A percentile compares a stretch with the other conserved stretches of the same genome.
Conservation (phyloP, 352 stramenopile species). For the Nothophytophthora sp. region DNA sequence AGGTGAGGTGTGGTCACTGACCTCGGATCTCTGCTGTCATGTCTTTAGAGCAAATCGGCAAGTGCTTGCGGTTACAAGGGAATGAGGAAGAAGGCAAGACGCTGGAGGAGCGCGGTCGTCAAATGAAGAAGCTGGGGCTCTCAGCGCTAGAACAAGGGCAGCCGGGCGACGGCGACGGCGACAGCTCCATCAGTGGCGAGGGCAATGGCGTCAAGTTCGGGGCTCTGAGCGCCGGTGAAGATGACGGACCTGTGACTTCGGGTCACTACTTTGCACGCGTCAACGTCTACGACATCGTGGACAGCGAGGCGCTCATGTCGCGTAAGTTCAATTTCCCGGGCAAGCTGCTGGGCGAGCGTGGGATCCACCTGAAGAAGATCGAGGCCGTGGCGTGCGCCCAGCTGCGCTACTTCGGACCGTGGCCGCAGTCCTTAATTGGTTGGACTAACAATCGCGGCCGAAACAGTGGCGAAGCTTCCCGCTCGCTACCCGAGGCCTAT, state of each 20-base stretch:
- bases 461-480: slow-evolving; percentile 8
- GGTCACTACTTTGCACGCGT: slow-evolving; percentile 30
- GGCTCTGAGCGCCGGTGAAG: slow-evolving; percentile 21
- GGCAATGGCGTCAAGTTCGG: slow-evolving; percentile 26
- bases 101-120: slow-evolving; percentile 53
- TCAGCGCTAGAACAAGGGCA: slow-evolving; percentile 39
- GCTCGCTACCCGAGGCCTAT: slow-evolving; percentile 32
- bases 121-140: slow-evolving; percentile 65
- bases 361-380: slow-evolving; percentile 67
- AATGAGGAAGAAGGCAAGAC: slow-evolving; percentile 60
- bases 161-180: slow-evolving; percentile 14
- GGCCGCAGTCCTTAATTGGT: slow-evolving; percentile 23
- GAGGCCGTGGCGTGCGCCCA: slow-evolving; percentile 56
- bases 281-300: slow-evolving; percentile 38
- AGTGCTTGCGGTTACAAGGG: slow-evolving; percentile 61
- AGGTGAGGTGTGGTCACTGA: too few species aligned
- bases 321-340: slow-evolving; percentile 66
- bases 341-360: slow-evolving; percentile 61
- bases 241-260: slow-evolving; percentile 21
- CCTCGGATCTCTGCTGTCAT: too few species aligned
- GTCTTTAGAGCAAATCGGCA: slow-evolving; percentile 88
- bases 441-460: slow-evolving; percentile 19
- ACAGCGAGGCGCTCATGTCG: slow-evolving; percentile 45
- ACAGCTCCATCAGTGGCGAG: slow-evolving; percentile 17
- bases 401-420: slow-evolving; percentile 53